Evolutionary conservation across 306 rosid genomes (phyloP).

Genomic region (Cucurbita maxima): DNA sequence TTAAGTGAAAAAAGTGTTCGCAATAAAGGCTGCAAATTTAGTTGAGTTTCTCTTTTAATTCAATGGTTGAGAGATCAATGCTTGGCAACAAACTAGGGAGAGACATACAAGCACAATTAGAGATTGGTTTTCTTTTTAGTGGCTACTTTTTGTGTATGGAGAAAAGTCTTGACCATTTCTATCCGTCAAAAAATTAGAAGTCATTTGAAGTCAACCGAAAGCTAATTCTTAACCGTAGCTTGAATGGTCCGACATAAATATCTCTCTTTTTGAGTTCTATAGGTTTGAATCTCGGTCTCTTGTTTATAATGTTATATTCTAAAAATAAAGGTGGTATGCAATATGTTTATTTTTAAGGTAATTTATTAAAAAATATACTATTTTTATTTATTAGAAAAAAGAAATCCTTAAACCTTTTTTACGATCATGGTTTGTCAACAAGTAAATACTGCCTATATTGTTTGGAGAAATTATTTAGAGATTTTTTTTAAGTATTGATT

Average conservation of each 20-base stretch:
- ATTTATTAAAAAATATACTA: not conserved
- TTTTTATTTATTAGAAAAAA: too few relatives aligned
- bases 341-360: not conserved
- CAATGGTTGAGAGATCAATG: conserved; percentile 26
- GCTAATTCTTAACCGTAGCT: too few relatives aligned
- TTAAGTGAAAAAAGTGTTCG: not conserved
- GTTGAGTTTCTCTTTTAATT: conserved; percentile 18
- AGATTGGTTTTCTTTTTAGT: not conserved
- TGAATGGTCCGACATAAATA: not conserved
- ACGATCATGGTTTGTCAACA: too few relatives aligned
- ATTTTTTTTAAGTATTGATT: too few relatives aligned
- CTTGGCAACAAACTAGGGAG: conserved; percentile 11
- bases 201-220: not conserved
- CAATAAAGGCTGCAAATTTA: conserved; percentile 5
- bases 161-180: not conserved
- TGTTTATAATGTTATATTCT: not conserved
- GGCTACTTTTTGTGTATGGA: not conserved
- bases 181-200: not conserved
- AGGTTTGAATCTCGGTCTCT: not conserved
- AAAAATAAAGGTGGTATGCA: not conserved
- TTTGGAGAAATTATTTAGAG: not conserved
- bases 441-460: not conserved
- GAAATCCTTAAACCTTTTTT: too few relatives aligned
- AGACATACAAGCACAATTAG: conserved; percentile 11
- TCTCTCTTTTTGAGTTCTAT: not conserved